Base-by-base conservation (phyloP, 1,284 basidiomycete species). In the Cystobasidiaceae sp. region DNA sequence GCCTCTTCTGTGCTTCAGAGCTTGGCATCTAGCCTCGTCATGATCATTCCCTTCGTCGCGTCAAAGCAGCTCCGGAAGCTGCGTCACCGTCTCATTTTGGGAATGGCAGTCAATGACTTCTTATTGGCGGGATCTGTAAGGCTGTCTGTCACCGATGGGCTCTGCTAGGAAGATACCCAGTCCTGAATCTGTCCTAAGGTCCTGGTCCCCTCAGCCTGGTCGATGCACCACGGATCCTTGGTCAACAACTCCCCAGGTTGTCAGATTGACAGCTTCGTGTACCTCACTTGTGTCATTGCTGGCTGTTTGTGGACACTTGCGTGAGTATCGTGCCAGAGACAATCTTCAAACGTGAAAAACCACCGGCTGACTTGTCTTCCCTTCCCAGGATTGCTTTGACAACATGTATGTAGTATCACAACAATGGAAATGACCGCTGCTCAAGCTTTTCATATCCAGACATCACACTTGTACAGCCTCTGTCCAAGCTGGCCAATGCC, bases 71-170 rank as follows among this genome's bases (percentile, higher is more conserved):
- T 63, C 11, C 60, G 59, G 21, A 67, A 67, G 48, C 28, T 58
- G 19, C 67, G 67, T 11, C 67, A 68, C 32, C 45, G 56, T 2
- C 46, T 68, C 25, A 68, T 68, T n/a, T 28, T 68, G 25, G 62
- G 67, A 3, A 48, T 68, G 43, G 67, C 61, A 21, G 48, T 68
- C 39, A 54, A 57, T 25, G 67, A 68, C 44, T 50, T 68, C 15
- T 25, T 64, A 6, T 48, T 57, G 19, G 46, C 67, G 13, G 28
- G 30, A 8, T 27, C 56, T 3, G 66, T 64, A 51, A 8, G 66
- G 28, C 32, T 3, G 37, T 5, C 23, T n/a, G 5, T 37, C 37
- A 11, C 37, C 11, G 37, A 9, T 11, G 37, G 37, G 37, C n/a
- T 9, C 37, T n/a, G 11, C 19, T n/a, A 15, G 13, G 19, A 23